A percentile compares a stretch with the other conserved stretches of the same genome.
Evolutionary conservation across 179 eudicot species (phyloP).

Genomic region (Silene vulgaris): DNA sequence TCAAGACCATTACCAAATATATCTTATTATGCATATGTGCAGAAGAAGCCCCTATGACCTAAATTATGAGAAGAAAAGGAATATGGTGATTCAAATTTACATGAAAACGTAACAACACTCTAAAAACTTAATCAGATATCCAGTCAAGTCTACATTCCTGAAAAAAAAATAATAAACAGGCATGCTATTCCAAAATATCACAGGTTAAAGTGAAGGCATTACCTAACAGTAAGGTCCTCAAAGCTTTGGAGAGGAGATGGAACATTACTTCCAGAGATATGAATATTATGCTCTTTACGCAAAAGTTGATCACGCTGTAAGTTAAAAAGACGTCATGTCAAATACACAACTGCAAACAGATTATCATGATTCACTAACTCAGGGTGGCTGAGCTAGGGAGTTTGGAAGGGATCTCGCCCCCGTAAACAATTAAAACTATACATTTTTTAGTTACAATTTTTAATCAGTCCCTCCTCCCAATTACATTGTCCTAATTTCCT

Average conservation of each 20-base stretch:
- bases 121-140: background rate
- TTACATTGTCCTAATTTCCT: no score
- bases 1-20: background rate
- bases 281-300: slow-evolving; percentile 71
- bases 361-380: background rate
- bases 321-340: slow-evolving; percentile 8
- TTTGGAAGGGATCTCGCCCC: background rate
- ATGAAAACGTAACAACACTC: background rate
- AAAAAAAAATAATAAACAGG: background rate
- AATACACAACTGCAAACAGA: slow-evolving; percentile 14
- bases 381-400: no score
- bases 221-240: slow-evolving; percentile 65
- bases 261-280: slow-evolving; percentile 66
- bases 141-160: background rate
- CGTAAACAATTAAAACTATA: no score
- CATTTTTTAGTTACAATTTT: no score
- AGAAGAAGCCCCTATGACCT: background rate
- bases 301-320: slow-evolving; percentile 63
- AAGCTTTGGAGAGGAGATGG: slow-evolving; percentile 88
- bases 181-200: slow-evolving; percentile 5
- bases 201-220: slow-evolving; percentile 17
- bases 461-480: no score
- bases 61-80: background rate
- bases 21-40: background rate
- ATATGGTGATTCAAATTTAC: background rate